phyloP scores from a whole-genome alignment of 2,329 filamentous ascomycete species.

The Pestalotiopsis sp. region DNA sequence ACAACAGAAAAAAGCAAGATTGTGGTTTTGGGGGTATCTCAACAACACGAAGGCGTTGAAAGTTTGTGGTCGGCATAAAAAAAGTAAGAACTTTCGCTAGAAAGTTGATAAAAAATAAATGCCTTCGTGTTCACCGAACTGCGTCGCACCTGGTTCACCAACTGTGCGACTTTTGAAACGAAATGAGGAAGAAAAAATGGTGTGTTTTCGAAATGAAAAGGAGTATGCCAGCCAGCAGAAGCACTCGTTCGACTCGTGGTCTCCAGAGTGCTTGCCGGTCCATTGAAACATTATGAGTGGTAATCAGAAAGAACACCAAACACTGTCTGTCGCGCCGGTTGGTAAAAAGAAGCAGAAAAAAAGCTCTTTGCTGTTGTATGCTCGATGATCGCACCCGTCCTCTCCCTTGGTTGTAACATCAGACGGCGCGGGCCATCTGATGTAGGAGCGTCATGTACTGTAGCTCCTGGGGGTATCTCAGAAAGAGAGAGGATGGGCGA shows the following conservation, averaged over 20 bases:
- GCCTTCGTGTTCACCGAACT: slow-evolving; percentile 11
- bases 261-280: slow-evolving; percentile 22
- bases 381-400: slow-evolving; percentile 4
- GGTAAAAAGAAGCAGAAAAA: slow-evolving; percentile 14
- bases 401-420: slow-evolving; percentile 9
- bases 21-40: slow-evolving; percentile 8
- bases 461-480: slow-evolving; percentile 16
- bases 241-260: not conserved
- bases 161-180: not conserved
- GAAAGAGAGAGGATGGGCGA: slow-evolving; percentile 19
- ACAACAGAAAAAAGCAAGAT: slow-evolving; percentile 4
- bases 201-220: slow-evolving; percentile 2
- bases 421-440: slow-evolving; percentile 15
- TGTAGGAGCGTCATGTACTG: slow-evolving; percentile 12
- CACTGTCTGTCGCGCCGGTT: slow-evolving; percentile 26
- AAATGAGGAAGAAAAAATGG: not conserved
- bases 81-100: not conserved
- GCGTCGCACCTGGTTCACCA: not conserved
- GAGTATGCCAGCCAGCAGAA: slow-evolving; percentile 8
- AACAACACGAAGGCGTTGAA: slow-evolving; percentile 11
- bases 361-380: slow-evolving; percentile 23
- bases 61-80: not conserved
- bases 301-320: slow-evolving; percentile 26
- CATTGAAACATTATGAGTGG: slow-evolving; percentile 31
- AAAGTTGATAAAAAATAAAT: slow-evolving; percentile 7